Conservation (phyloP, 2,329 filamentous ascomycete genomes). For the Diaporthe sp. region DNA sequence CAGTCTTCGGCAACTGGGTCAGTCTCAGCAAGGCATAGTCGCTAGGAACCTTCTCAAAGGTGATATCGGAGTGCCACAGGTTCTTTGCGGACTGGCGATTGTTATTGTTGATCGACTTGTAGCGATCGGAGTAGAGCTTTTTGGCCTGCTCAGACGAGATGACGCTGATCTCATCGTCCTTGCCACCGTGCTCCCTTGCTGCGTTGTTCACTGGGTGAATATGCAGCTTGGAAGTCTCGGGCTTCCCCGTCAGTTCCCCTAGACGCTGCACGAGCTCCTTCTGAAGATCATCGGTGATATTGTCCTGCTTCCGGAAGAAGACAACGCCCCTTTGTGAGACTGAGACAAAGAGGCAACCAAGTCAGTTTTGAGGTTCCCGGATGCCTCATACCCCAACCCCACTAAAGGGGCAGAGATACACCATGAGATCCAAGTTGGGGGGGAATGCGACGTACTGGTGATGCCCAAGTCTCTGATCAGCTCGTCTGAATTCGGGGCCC, state of each 20-base stretch:
- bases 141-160: constrained; percentile 71
- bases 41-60: constrained; percentile 73
- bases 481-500: constrained; percentile 67
- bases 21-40: constrained; percentile 73
- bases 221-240: constrained; percentile 67
- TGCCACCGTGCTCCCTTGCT: constrained; percentile 62
- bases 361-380: not conserved
- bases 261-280: constrained; percentile 75
- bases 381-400: not conserved
- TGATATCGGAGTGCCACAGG: constrained; percentile 74
- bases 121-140: constrained; percentile 51
- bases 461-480: constrained; percentile 72
- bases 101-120: constrained; percentile 41
- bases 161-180: constrained; percentile 73
- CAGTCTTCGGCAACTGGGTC: constrained; percentile 65
- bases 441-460: constrained; percentile 59
- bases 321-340: constrained; percentile 79
- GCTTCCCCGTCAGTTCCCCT: constrained; percentile 70
- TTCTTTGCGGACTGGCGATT: not conserved
- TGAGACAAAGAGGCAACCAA: constrained; percentile 45
- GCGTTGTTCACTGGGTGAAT: constrained; percentile 70
- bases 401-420: not conserved
- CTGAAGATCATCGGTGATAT: constrained; percentile 72
- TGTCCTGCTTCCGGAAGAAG: constrained; percentile 76
- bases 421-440: not conserved